Base-by-base conservation (phyloP, 352 stramenopile genomes). In the Pythium scleroteichum region DNA sequence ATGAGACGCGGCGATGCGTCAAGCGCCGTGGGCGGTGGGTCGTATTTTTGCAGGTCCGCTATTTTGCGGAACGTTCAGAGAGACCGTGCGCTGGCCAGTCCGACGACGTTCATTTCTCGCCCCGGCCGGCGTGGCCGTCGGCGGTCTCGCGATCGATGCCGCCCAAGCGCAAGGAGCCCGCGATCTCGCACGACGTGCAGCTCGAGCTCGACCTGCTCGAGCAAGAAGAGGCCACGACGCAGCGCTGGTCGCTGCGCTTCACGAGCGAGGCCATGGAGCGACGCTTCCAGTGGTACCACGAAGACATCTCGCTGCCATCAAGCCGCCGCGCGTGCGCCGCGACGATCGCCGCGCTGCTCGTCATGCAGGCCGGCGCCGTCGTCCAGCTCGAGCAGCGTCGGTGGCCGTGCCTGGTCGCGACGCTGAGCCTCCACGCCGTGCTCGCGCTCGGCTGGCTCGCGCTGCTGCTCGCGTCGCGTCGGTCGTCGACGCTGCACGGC, bases 231-330 rank as follows among this genome's bases (percentile, higher is more conserved):
- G 62, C 55, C 14, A 66, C 65, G 40, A 76, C 73, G 26, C 67
- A 79, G 47, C 52, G 55, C 14, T 81, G 73, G 70, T 79, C 74
- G 17, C 68, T 90, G 19, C 69, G 71, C 12, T 90, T 90, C 42
- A 64, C 63, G 23, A 68, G 76, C 48, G 40, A 61, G 8, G 52
- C 57, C 24, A 75, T 87, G 64, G 78, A 90, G 47, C 49, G 55
- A 50, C 73, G 75, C 22, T 90, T 87, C 61, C 76, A 88, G 59
- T 56, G 73, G 41, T 87, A 85, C 45, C 75, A 90, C 33, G 73
- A 88, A 58, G 78, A 88, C 10, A 62, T 69, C 16, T 78, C 73
- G 13, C 39, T 86, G 3, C 26, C 53, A 13, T 68, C 70, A 32
- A 83, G 74, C 13, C 65, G 62, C 35, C 62, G 69, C 55, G 75